Conservation (phyloP, 352 stramenopile species). For the Thalassiosira mediterranea region DNA sequence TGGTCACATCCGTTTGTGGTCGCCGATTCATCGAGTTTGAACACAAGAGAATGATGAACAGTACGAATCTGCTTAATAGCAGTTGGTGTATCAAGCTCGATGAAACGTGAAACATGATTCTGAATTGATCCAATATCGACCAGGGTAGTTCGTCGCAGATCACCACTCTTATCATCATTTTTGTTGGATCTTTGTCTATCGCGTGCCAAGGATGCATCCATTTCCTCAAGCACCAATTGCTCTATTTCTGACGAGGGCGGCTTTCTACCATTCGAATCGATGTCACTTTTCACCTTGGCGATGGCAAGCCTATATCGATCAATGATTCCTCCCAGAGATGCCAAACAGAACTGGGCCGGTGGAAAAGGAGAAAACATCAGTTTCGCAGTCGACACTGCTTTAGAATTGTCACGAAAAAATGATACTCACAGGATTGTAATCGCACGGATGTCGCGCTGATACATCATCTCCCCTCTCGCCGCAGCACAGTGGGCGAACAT, state of each 20-base stretch:
- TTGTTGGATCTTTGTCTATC: too few species aligned
- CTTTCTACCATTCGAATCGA: not conserved
- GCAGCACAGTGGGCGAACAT: constrained; percentile 32
- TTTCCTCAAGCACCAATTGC: constrained; percentile 3
- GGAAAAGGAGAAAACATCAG: constrained; percentile 7
- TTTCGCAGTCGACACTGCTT: not conserved
- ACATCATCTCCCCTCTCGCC: constrained; percentile 26
- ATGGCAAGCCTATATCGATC: constrained; percentile 64
- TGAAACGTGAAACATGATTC: too few species aligned
- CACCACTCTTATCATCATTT: too few species aligned
- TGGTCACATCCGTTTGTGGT: constrained; percentile 6
- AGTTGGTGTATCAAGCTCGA: too few species aligned
- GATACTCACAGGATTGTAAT: constrained; percentile 75
- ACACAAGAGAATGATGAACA: constrained; percentile 12
- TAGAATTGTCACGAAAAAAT: not conserved
- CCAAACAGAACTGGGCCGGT: constrained; percentile 60
- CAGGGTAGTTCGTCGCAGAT: too few species aligned
- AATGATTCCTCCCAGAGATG: constrained; percentile 69
- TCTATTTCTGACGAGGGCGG: not conserved
- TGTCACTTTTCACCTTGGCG: constrained; percentile 31
- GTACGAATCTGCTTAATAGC: constrained; percentile 7
- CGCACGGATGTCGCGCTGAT: constrained; percentile 45
- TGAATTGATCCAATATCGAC: too few species aligned
- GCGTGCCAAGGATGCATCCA: constrained; percentile 3
- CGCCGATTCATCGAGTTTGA: constrained; percentile 3